Conservation (phyloP, 805 yeast genomes). For the Ogataea minuta region DNA sequence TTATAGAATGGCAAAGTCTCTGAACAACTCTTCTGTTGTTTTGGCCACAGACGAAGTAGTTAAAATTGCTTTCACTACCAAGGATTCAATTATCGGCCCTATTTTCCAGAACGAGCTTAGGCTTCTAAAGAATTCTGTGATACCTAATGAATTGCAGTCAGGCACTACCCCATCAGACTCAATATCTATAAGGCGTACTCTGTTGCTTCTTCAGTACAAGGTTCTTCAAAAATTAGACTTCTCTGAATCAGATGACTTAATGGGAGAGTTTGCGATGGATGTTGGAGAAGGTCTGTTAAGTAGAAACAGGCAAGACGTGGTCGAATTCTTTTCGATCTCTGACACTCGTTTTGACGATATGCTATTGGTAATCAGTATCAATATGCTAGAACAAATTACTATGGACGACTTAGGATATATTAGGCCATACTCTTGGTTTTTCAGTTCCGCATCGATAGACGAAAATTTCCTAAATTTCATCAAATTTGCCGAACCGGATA, state of each 20-base stretch:
- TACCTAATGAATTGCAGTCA: conserved; percentile 3
- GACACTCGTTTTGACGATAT: conserved; percentile 9
- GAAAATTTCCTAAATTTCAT: conserved; percentile 12
- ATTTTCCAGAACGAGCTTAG: conserved; percentile 22
- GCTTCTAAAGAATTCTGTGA: conserved; percentile 5
- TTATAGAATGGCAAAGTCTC: conserved; percentile 4
- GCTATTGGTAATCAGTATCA: conserved; percentile 8
- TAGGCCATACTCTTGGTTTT: conserved; percentile 14
- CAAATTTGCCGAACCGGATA: conserved; percentile 10
- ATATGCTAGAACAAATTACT: conserved; percentile 13
- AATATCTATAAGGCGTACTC: conserved; percentile 13
- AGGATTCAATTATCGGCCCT: conserved; percentile 7
- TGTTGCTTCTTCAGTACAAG: conserved; percentile 13
- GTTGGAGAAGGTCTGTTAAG: conserved; percentile 5
- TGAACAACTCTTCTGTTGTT: conserved; percentile 11
- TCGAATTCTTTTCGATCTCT: conserved; percentile 14
- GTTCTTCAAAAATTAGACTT: not conserved
- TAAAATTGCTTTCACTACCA: conserved; percentile 17
- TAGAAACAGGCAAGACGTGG: conserved; percentile 10
- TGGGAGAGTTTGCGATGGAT: conserved; percentile 9
- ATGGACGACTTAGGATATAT: conserved; percentile 11
- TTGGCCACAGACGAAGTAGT: conserved; percentile 13
- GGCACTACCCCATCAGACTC: conserved; percentile 12
- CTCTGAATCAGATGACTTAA: not conserved
- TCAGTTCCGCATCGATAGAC: conserved; percentile 5